Conservation (phyloP, 805 yeast species). For the Cyberlindnera galapagoensis region DNA sequence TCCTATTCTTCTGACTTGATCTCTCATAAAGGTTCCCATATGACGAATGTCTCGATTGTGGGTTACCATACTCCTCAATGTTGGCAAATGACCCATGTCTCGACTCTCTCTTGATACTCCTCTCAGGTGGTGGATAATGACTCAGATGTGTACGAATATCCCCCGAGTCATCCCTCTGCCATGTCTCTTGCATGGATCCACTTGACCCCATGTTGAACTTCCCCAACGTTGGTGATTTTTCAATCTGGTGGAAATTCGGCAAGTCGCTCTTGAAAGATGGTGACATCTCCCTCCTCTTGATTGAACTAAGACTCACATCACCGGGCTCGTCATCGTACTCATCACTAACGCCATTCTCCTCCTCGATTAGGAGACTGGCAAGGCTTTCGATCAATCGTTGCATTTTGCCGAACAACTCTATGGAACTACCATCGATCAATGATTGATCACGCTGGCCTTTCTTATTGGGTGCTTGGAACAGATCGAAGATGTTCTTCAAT, state of each 20-base stretch:
- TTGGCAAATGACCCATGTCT: too few relatives aligned
- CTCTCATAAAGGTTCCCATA: background rate
- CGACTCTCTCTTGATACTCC: too few relatives aligned
- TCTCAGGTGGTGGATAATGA: background rate
- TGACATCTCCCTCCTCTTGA: constrained; percentile 1
- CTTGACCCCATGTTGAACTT: background rate
- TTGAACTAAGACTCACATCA: background rate
- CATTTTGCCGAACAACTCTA: constrained; percentile 25
- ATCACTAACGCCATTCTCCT: constrained; percentile 11
- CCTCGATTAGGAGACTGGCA: constrained; percentile 27
- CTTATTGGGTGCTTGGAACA: constrained; percentile 20
- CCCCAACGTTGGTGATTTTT: background rate
- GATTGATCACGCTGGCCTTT: constrained; percentile 9
- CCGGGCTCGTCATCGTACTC: constrained; percentile 5
- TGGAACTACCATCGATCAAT: constrained; percentile 24
- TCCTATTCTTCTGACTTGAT: constrained; percentile 7
- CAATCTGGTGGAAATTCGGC: background rate
- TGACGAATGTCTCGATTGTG: background rate
- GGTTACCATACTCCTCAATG: background rate
- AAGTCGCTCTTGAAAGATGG: constrained; percentile 1
- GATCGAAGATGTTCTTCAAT: constrained; percentile 21
- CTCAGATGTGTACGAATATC: background rate
- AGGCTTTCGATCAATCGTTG: constrained; percentile 28
- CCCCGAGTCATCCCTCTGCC: background rate
- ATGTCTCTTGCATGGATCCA: background rate